These are phyloP conservation scores for Fistulinella staudtii DNA, from an alignment of 1,284 basidiomycete genomes.

Conservation along the genomic window DNA sequence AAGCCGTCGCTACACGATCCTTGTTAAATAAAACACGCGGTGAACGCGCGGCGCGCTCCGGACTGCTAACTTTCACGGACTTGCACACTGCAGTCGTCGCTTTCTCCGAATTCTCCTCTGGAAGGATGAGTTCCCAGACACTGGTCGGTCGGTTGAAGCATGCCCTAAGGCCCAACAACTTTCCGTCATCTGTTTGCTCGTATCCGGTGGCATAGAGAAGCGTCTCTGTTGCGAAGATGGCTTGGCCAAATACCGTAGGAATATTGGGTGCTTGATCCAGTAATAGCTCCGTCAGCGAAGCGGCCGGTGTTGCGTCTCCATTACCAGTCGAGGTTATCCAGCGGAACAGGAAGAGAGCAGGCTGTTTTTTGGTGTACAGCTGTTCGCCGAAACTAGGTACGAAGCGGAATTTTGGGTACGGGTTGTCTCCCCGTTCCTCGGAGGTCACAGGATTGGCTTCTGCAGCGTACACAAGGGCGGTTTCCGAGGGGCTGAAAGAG, in stretches of 20 bases:
- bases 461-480: slow-evolving; percentile 52
- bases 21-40: slow-evolving; percentile 43
- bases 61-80: slow-evolving; percentile 39
- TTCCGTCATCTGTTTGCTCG: slow-evolving; percentile 52
- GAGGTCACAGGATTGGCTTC: slow-evolving; percentile 42
- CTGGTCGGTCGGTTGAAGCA: slow-evolving; percentile 62
- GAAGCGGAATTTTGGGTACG: slow-evolving; percentile 49
- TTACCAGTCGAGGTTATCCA: slow-evolving; percentile 33
- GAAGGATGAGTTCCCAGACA: slow-evolving; percentile 48
- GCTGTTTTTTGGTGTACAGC: slow-evolving; percentile 44
- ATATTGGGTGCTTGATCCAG: slow-evolving; percentile 10
- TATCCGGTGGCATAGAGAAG: slow-evolving; percentile 59
- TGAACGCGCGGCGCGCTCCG: slow-evolving; percentile 51
- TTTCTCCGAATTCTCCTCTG: neutral
- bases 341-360: slow-evolving; percentile 46
- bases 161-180: slow-evolving; percentile 55
- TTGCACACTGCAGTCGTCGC: slow-evolving; percentile 13
- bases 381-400: slow-evolving; percentile 56
- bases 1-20: slow-evolving; percentile 20
- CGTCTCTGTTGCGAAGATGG: slow-evolving; percentile 44
- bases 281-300: slow-evolving; percentile 14
- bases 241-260: slow-evolving; percentile 50
- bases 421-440: slow-evolving; percentile 30
- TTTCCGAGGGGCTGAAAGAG: slow-evolving; percentile 51
- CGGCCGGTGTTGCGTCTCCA: neutral